A percentile compares a stretch with the other conserved stretches of the same genome.
These are phyloP conservation scores for Fusarium kyushuense DNA, from an alignment of 2,329 filamentous ascomycete species.

Conservation along the genomic window DNA sequence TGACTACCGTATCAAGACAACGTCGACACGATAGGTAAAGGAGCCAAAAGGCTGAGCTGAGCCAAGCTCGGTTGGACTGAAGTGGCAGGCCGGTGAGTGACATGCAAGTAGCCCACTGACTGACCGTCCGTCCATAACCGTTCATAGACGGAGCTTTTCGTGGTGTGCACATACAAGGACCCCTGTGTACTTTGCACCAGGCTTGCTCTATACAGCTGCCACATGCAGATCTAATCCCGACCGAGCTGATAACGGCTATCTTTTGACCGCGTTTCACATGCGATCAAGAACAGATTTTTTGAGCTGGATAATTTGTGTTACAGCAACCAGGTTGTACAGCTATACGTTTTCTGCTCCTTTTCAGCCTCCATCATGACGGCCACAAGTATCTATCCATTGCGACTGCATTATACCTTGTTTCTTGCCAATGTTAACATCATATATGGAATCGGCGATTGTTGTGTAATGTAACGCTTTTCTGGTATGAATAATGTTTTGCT, in stretches of 20 bases:
- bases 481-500: slow-evolving; percentile 32
- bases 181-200: slow-evolving; percentile 20
- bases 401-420: neutral
- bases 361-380: neutral
- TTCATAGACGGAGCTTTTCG: slow-evolving; percentile 28
- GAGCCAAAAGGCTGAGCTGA: slow-evolving; percentile 12
- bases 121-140: no score
- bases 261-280: slow-evolving; percentile 39
- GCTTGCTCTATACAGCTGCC: neutral
- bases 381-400: slow-evolving; percentile 6
- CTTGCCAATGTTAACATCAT: slow-evolving; percentile 11
- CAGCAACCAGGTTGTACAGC: slow-evolving; percentile 11
- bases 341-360: neutral
- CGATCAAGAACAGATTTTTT: slow-evolving; percentile 34
- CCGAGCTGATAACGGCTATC: slow-evolving; percentile 29
- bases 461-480: slow-evolving; percentile 16
- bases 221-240: slow-evolving; percentile 30
- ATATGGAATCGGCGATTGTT: slow-evolving; percentile 17
- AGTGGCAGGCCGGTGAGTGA: slow-evolving; percentile 22
- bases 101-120: slow-evolving; percentile 12
- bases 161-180: slow-evolving; percentile 8
- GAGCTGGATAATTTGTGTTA: slow-evolving; percentile 14
- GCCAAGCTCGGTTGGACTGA: slow-evolving; percentile 32
- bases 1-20: slow-evolving; percentile 33
- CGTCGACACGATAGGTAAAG: neutral